Evolutionary conservation across 2,329 filamentous ascomycete genomes (phyloP), one percentile per base, ranked within the genome.

Genomic region (Penicillium corylophilum): DNA sequence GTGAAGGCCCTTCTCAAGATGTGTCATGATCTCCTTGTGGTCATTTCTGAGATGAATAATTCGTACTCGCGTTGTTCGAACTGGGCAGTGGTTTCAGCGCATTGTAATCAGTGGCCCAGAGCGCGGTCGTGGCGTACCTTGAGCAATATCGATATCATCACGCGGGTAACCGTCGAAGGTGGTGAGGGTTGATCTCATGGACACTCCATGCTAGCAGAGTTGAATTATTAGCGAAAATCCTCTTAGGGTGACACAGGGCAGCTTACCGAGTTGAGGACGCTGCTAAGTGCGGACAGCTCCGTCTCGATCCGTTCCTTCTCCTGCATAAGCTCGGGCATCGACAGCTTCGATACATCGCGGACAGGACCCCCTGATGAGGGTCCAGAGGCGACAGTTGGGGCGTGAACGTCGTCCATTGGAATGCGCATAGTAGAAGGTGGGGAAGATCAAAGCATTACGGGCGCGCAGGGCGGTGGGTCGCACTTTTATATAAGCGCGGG

Each of bases 31-130:
- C 35, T 86, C 84, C 69, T 95, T 96, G 76, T 96, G 93, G 72
- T 99, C 94, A 68, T 96, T 97, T 59, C 89, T 86, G 35, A 97
- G 80, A 61, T 86, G 81, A 61, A 97, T 94, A 61, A 99, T 96
- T 54, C 89, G 86, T 24, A 92, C 83, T 71, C 94, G 82, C 33
- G 92, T 96, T n/a, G 90, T 96, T 55, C 94, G 89, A 68, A 99
- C 90, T 95, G 64, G 48, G 16, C 13, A 44, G 29, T 26, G 46
- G 16, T 49, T 22, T 64, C 46, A 62, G 61, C 48, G 52, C 49
- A 1, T 50, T 49, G 35, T 48, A 16, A 15, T 42, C 43, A 16
- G 47, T n/a, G 24, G 24, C 20, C 50, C 10, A n/a, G 23, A 18
- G 10, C 2, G 40, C 28, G 28, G 36, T 24, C 16, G 13, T 43